Percentiles rank a stretch among this genome's conserved stretches.
These are phyloP conservation scores for Candida anutae DNA, from an alignment of 1,139 yeast genomes.

Conservation along the genomic window DNA sequence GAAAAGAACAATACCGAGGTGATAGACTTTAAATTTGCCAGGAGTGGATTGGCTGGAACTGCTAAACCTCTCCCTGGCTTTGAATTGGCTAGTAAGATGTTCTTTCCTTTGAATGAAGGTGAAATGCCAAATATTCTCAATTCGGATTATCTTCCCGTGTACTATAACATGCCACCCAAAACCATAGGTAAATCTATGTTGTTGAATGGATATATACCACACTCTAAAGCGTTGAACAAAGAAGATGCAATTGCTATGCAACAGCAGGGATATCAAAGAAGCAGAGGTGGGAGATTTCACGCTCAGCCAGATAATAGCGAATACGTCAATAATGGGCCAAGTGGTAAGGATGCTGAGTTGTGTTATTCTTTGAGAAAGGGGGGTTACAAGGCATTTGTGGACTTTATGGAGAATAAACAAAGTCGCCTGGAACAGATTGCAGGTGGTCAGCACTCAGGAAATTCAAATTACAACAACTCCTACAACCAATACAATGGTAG, in stretches of 20 bases:
- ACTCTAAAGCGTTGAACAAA: conserved; percentile 50
- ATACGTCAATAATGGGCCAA: conserved; percentile 37
- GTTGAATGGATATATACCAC: conserved; percentile 69
- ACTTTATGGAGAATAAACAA: conserved; percentile 4
- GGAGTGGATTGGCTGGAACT: conserved; percentile 62
- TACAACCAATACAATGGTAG: conserved; percentile 1
- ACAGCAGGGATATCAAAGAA: conserved; percentile 32
- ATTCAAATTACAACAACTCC: not conserved
- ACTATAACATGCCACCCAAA: conserved; percentile 51
- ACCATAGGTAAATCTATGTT: conserved; percentile 70
- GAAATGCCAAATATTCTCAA: conserved; percentile 53
- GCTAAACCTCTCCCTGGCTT: conserved; percentile 41
- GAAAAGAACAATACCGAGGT: conserved; percentile 15
- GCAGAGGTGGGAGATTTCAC: conserved; percentile 24
- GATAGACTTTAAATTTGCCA: conserved; percentile 37
- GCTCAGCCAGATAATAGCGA: conserved; percentile 27
- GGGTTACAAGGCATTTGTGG: conserved; percentile 31
- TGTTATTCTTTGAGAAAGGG: conserved; percentile 32
- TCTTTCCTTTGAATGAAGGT: conserved; percentile 56
- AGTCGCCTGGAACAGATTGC: too few species aligned
- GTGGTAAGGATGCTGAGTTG: conserved; percentile 27
- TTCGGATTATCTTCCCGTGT: conserved; percentile 45
- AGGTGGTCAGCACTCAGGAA: not conserved
- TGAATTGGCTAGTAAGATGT: conserved; percentile 36
- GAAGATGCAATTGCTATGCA: conserved; percentile 63